Conservation (phyloP, 345 rosid genomes). For the Arabidopsis suecica region DNA sequence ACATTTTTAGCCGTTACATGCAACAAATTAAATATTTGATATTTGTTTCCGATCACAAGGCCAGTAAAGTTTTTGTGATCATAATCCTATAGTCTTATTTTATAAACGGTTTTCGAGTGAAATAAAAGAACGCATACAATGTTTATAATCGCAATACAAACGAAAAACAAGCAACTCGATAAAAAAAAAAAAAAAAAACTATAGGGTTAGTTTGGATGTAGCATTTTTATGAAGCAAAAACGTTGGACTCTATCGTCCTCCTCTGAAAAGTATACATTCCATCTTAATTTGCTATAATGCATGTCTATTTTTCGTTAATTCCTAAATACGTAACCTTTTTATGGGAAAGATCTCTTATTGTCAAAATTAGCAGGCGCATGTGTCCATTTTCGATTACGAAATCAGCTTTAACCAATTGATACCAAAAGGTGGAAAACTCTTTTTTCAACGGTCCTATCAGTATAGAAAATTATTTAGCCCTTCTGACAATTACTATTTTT, state of each 20-base stretch:
- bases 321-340: not conserved
- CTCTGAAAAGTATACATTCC: not conserved
- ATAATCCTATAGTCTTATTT: too few relatives aligned
- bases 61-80: too few relatives aligned
- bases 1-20: conserved; percentile 34
- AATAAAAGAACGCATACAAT: too few relatives aligned
- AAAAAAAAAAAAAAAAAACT: too few relatives aligned
- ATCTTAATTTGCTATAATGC: not conserved
- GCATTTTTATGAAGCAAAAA: not conserved
- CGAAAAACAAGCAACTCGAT: too few relatives aligned
- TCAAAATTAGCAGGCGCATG: conserved; percentile 16
- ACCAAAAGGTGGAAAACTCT: conserved; percentile 15
- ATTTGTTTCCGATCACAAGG: conserved; percentile 9
- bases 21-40: conserved; percentile 1
- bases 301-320: not conserved
- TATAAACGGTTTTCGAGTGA: too few relatives aligned
- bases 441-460: conserved; percentile 26
- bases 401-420: conserved; percentile 12
- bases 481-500: too few relatives aligned
- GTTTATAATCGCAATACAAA: too few relatives aligned
- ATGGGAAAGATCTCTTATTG: not conserved
- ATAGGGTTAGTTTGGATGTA: too few relatives aligned
- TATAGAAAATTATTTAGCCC: not conserved
- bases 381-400: conserved; percentile 2
- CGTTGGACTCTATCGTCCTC: not conserved